Evolutionary conservation across 306 rosid species (phyloP).

Genomic region (Senna siamea): DNA sequence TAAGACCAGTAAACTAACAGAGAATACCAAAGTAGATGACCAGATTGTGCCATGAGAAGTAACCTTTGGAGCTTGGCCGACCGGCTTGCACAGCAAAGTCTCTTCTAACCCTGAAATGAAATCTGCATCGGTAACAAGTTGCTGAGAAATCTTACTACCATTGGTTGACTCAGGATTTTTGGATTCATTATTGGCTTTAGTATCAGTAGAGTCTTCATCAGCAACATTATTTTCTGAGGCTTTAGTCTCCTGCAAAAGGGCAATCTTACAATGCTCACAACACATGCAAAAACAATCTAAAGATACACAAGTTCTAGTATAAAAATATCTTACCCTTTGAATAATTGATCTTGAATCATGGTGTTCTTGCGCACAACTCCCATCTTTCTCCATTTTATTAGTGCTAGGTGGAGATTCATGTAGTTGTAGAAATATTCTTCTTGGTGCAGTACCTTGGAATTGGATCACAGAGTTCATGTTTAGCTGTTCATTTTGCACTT

Average conservation of each 20-base stretch:
- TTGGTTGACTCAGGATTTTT: conserved; percentile 36
- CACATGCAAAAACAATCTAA: conserved; percentile 16
- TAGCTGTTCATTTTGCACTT: conserved; percentile 30
- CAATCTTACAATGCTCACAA: conserved; percentile 38
- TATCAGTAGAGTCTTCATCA: conserved; percentile 33
- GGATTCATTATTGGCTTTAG: conserved; percentile 28
- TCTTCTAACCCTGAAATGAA: conserved; percentile 31
- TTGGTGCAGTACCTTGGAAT: conserved; percentile 54
- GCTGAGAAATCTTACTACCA: conserved; percentile 36
- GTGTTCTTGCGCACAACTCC: conserved; percentile 36
- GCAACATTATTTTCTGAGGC: conserved; percentile 41
- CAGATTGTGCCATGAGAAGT: conserved; percentile 36
- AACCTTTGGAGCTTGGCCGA: conserved; percentile 37
- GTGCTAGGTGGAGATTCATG: conserved; percentile 17
- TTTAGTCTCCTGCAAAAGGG: conserved; percentile 55
- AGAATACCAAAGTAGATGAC: conserved; percentile 52
- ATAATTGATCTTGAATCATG: conserved; percentile 45
- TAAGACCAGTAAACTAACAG: conserved; percentile 41
- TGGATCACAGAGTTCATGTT: conserved; percentile 19
- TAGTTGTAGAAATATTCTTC: conserved; percentile 58
- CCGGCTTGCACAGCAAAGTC: conserved; percentile 40
- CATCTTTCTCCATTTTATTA: neutral
- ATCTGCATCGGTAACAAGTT: conserved; percentile 27
- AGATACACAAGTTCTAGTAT: conserved; percentile 18
- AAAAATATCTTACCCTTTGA: conserved; percentile 56